Conservation (phyloP, 164 flowering plant genomes). For the Echeveria elegans region DNA sequence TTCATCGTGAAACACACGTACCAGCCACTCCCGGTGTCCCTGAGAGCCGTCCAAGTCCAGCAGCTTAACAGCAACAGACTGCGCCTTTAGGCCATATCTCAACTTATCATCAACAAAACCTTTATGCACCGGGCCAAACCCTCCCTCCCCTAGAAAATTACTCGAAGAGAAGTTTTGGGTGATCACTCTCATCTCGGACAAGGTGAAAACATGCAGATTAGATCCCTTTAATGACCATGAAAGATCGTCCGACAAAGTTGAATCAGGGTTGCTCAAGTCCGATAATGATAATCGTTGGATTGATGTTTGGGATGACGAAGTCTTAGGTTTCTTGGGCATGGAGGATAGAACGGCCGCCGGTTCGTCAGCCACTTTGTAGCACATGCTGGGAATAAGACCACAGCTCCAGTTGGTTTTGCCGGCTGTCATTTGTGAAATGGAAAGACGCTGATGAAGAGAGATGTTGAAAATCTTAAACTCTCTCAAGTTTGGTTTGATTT, state of each 20-base stretch:
- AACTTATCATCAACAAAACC: conserved; percentile 66
- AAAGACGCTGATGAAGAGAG: neutral
- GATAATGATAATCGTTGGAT: conserved; percentile 1
- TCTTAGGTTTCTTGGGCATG: neutral
- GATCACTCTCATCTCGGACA: conserved; percentile 38
- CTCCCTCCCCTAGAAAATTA: conserved; percentile 69
- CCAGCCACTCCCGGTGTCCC: conserved; percentile 94
- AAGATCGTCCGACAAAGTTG: conserved; percentile 5
- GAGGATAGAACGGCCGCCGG: neutral
- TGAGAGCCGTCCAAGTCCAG: conserved; percentile 75
- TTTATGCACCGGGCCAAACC: conserved; percentile 82
- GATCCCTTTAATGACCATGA: conserved; percentile 1
- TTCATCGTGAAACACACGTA: conserved; percentile 17
- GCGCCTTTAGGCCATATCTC: conserved; percentile 53
- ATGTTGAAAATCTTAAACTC: neutral
- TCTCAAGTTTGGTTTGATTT: neutral
- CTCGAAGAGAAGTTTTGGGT: conserved; percentile 44
- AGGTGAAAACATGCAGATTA: neutral
- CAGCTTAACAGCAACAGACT: conserved; percentile 61
- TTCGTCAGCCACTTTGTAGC: conserved; percentile 4
- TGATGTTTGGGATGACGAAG: neutral
- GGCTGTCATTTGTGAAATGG: neutral
- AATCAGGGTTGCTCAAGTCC: conserved; percentile 8
- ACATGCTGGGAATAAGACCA: neutral
- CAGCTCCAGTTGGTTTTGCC: neutral